Base-by-base conservation (phyloP, 148 eudicot genomes). In the Rheum nobile region DNA sequence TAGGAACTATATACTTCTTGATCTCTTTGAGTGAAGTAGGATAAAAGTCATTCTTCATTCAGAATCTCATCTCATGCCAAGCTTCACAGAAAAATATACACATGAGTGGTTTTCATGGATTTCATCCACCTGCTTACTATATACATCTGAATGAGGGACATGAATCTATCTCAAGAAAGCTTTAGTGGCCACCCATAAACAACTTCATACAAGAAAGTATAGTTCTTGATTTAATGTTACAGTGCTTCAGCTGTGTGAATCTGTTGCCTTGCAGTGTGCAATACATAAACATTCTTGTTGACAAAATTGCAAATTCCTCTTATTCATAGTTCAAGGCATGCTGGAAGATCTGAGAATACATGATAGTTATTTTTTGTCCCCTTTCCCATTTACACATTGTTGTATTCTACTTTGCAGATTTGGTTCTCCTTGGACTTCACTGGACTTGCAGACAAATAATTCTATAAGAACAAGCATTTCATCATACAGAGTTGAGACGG, bases 401-500 rank as follows among this genome's bases (percentile, higher is more conserved):
- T 79, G 17, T 72, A 65, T 79, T 74, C 34, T 38, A 72, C 54
- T 81, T 73, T 39, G 74, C 86, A 91, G 96, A 82, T 68, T 41
- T 71, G 47, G 73, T 73, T 78, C 82, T 76, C 74, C 82, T 71
- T 38, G 59, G 78, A 55, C 74, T 67, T 59, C 75, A 83, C 83
- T 76, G 76, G 76, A 73, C 72, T 47, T 43, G 21, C 72, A 24
- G 32, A 67, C 70, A 35, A 69, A 42, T 52, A 80, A 75, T 39
- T 87, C 84, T 78, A 67, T 86, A 44, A 86, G 88, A 82, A 75
- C 72, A 55, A 80, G 79, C 77, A 74, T 95, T 75, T 80, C 99
- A 52, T 86, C 92, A 21, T 95, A 83, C 80, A 88, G 99, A 81
- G 96, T 92, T 75, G 37, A 81, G 34, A 82, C 84, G 86, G 97